Evolutionary conservation across 2,329 filamentous ascomycete species (phyloP).

Genomic region (Beauveria medogensis): DNA sequence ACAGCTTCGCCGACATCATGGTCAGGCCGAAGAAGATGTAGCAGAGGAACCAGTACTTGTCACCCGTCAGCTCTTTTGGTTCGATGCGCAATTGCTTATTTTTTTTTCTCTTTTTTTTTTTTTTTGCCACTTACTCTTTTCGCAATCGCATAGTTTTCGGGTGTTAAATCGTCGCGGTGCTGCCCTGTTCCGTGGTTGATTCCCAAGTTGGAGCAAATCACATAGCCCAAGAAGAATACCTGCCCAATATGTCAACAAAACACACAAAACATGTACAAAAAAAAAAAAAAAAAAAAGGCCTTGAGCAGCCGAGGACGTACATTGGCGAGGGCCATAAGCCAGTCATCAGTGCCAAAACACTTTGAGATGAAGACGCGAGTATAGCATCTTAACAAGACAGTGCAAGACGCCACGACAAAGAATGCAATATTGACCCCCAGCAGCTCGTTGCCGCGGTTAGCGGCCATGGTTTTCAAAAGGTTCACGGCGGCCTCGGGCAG

Average conservation of each 20-base stretch:
- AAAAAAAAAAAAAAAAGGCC: no score
- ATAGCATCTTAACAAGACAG: slow-evolving; percentile 24
- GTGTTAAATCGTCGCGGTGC: slow-evolving; percentile 22
- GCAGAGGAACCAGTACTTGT: slow-evolving; percentile 17
- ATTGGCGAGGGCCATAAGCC: slow-evolving; percentile 26
- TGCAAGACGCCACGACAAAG: slow-evolving; percentile 17
- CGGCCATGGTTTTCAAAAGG: background rate
- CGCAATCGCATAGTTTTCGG: slow-evolving; percentile 18
- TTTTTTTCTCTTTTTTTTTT: no score
- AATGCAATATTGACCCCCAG: slow-evolving; percentile 25
- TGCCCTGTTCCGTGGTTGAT: slow-evolving; percentile 28
- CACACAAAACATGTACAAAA: background rate
- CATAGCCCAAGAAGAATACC: slow-evolving; percentile 21
- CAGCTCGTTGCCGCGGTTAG: slow-evolving; percentile 25
- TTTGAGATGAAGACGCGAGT: slow-evolving; percentile 25
- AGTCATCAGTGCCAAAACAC: slow-evolving; percentile 29
- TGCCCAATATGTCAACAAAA: slow-evolving; percentile 2
- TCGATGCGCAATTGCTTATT: background rate
- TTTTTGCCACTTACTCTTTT: slow-evolving; percentile 22
- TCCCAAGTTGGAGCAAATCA: slow-evolving; percentile 22
- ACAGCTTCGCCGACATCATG: slow-evolving; percentile 19
- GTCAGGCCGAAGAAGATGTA: slow-evolving; percentile 19
- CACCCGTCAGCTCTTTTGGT: background rate
- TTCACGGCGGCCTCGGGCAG: background rate
- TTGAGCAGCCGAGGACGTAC: slow-evolving; percentile 13